Base-by-base conservation (phyloP, 2,329 filamentous ascomycete species). In the Laburnicola sp. region DNA sequence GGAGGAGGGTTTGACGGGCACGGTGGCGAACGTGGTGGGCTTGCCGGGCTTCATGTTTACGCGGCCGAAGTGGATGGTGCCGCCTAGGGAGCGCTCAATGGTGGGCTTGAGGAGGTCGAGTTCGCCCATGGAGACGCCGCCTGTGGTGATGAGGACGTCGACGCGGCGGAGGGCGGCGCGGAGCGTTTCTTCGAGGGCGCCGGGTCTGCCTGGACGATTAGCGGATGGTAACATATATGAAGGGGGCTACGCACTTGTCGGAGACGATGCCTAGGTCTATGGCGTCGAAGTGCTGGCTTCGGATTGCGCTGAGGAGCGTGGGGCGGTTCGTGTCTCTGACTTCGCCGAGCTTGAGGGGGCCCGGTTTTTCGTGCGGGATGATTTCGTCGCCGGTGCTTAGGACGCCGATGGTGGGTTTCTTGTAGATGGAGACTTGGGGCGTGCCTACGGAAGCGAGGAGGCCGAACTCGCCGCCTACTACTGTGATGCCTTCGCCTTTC, bases 21-120 rank as follows among this genome's bases (percentile, higher is more conserved):
- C 82, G 0, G 91, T 97, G 2, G 94, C 94, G 71, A 99, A 99
- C 0, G 94, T 99, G 0, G 92, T 97, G 2, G 94, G 94, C 74
- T 97, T 99, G 3, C 94, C 94, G 0, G 94, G 94, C 77, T 99
- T 99, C 94, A 99, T 97, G 48, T 87, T 84, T 2, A 99, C 94
- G 2, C 94, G 87, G 23, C 94, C 94, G 63, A 99, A 99, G 73
- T 97, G 94, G 59, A 99, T 96, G 0, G 87, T 94, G 6, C 94
- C 94, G 50, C 91, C 91, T 1, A 99, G 82, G 1, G 86, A 81
- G 36, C 93, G 87, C 76, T 97, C 94, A 63, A 99, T 89, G 0
- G 93, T 97, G 0, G 94, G 93, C 71, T 99, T 99, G 21, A 99
- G 83, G 6, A 99, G 86, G 72, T 99, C 94, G 2, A 97, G 84